A percentile compares a stretch with the other conserved stretches of the same genome.
These are phyloP conservation scores for Phlyctochytrium planicorne DNA, from an alignment of 192 early-diverging fungal genomes.

Conservation along the genomic window DNA sequence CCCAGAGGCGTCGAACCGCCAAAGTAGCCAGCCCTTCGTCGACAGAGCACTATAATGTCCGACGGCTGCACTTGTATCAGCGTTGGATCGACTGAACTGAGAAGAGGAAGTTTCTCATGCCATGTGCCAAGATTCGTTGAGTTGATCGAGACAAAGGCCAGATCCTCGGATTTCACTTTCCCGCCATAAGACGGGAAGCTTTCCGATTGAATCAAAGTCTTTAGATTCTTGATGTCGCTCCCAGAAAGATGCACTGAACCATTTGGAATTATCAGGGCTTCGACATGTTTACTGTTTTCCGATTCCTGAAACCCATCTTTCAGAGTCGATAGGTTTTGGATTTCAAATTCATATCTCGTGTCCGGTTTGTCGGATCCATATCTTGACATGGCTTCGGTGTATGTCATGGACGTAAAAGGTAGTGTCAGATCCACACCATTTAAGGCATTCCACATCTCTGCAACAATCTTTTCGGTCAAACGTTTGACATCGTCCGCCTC, in stretches of 20 bases:
- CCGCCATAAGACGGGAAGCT: slow-evolving; percentile 34
- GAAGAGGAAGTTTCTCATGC: slow-evolving; percentile 11
- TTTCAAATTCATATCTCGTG: slow-evolving; percentile 75
- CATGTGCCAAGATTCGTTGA: slow-evolving; percentile 43
- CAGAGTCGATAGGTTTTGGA: slow-evolving; percentile 26
- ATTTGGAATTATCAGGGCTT: slow-evolving; percentile 23
- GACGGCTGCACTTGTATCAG: slow-evolving; percentile 43
- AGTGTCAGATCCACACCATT: slow-evolving; percentile 47
- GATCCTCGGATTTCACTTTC: slow-evolving; percentile 11
- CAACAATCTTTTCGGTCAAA: slow-evolving; percentile 71
- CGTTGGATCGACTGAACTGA: neutral
- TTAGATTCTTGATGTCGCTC: slow-evolving; percentile 11
- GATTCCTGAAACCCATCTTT: neutral
- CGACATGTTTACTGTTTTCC: slow-evolving; percentile 7
- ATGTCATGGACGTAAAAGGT: slow-evolving; percentile 76
- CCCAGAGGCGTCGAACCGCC: slow-evolving; percentile 52
- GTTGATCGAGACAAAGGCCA: slow-evolving; percentile 51
- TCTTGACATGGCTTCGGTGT: slow-evolving; percentile 74
- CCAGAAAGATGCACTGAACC: neutral
- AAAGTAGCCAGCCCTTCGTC: slow-evolving; percentile 35
- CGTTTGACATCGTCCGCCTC: slow-evolving; percentile 66
- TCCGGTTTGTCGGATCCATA: slow-evolving; percentile 95
- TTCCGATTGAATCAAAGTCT: slow-evolving; percentile 17
- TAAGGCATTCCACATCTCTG: slow-evolving; percentile 55
- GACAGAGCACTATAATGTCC: slow-evolving; percentile 59